Percentiles rank a stretch among this genome's conserved stretches.
Conservation (phyloP, 2,329 filamentous ascomycete genomes). For the Amauroascus niger region DNA sequence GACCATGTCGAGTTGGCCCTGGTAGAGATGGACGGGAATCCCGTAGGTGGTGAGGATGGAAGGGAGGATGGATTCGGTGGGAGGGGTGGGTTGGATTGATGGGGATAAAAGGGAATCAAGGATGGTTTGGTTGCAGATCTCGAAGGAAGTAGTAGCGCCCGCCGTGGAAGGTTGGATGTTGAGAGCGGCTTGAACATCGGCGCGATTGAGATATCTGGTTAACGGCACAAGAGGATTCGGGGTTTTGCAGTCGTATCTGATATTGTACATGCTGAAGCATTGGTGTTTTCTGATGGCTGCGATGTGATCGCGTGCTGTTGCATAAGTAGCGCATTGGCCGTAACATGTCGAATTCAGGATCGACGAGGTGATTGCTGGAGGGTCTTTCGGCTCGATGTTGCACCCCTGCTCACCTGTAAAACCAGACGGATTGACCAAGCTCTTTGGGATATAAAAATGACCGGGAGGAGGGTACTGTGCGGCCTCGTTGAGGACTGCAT, state of each 20-base stretch:
- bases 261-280: constrained; percentile 31
- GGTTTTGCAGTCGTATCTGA: constrained; percentile 26
- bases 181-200: constrained; percentile 28
- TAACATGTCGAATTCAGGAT: constrained; percentile 30
- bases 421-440: constrained; percentile 21
- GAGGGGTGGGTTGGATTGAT: constrained; percentile 21
- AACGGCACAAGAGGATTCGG: constrained; percentile 21
- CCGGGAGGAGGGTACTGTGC: constrained; percentile 25
- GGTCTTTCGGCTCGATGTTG: constrained; percentile 21
- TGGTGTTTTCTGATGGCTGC: constrained; percentile 15
- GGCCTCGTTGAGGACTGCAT: constrained; percentile 23
- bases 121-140: constrained; percentile 27
- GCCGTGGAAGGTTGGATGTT: constrained; percentile 18
- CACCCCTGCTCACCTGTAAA: constrained; percentile 21
- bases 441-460: constrained; percentile 24
- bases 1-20: constrained; percentile 32
- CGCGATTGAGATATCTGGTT: constrained; percentile 27
- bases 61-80: constrained; percentile 29
- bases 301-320: constrained; percentile 28
- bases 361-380: constrained; percentile 22
- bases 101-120: constrained; percentile 21
- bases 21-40: constrained; percentile 30
- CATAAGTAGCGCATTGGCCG: constrained; percentile 30
- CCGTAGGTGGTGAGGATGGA: constrained; percentile 26
- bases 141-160: constrained; percentile 14